Evolutionary conservation across 2,329 filamentous ascomycete species (phyloP), one percentile per base, ranked within the genome.

Genomic region (Colletotrichum graminicola): DNA sequence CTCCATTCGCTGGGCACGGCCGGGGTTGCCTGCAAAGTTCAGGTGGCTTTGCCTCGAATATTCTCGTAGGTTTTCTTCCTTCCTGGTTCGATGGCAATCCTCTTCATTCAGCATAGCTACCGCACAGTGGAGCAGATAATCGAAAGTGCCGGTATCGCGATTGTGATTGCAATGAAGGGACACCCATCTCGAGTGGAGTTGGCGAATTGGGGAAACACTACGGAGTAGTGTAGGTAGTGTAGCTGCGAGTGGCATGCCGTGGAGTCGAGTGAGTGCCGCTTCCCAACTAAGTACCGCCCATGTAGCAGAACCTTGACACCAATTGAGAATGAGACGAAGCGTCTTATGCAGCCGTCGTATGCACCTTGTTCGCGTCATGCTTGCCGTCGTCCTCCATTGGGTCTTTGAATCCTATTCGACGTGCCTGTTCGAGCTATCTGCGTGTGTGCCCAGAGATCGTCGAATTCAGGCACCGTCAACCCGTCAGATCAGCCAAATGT

Each of bases 1-100:
- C 16, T 62, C 68, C 61, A 36, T 36, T 69, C 55, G 36, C 63
- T 67, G 32, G 43, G 43, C 64, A 67, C 34, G 57, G 52, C 64
- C 68, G 47, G 57, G 68, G 64, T 59, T 29, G 57, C 23, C 64
- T 71, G 68, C 64, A 65, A 63, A 63, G 45, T 72, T 69, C 69
- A 69, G 69, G 69, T 72, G 65, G 69, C 59, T 47, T 72, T 64
- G 60, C 64, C 43, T 45, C 32, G 43, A 62, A 36, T 62, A 52
- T 59, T 45, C 26, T 51, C 57, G 36, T 62, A 52, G 57, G 43
- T 62, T 67, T 45, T 29, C 34, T 36, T 11, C 34, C 43, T 26
- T 47, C 45, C 21, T 12, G 43, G 45, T 7, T 21, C 29, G 55
- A 63, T 12, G 34, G 36, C 59, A 52, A 60, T 29, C 26, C 29